These are phyloP conservation scores for Apophysomyces trapeziformis DNA, from an alignment of 371 early-diverging fungal species.

Conservation along the genomic window DNA sequence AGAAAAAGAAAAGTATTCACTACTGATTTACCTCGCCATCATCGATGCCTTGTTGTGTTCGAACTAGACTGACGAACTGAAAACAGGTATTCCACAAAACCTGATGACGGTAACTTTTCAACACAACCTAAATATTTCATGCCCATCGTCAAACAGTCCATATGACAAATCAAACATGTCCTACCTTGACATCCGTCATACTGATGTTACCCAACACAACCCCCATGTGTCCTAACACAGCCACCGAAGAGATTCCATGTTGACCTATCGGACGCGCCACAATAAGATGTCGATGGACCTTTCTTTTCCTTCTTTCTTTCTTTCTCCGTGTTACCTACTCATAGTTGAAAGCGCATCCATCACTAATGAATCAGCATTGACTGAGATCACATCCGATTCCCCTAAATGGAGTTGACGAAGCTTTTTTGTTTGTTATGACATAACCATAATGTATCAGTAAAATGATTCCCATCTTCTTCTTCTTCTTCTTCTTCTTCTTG, in stretches of 20 bases:
- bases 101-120: conserved; percentile 48
- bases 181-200: conserved; percentile 70
- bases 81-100: conserved; percentile 57
- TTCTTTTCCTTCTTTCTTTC: background rate
- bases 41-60: conserved; percentile 51
- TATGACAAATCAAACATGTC: background rate
- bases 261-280: conserved; percentile 36
- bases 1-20: too few species aligned
- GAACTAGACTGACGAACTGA: conserved; percentile 56
- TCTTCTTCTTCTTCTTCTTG: background rate
- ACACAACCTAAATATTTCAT: conserved; percentile 33
- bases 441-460: background rate
- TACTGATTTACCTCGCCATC: conserved; percentile 48
- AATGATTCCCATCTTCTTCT: too few species aligned
- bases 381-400: conserved; percentile 57
- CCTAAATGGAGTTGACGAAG: conserved; percentile 59
- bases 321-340: conserved; percentile 42
- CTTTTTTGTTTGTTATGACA: conserved; percentile 17
- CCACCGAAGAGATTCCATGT: conserved; percentile 65
- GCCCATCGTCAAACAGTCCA: too few species aligned
- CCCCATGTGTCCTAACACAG: conserved; percentile 61
- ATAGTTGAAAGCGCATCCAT: conserved; percentile 63
- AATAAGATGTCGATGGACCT: too few species aligned
- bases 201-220: conserved; percentile 73
- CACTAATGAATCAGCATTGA: conserved; percentile 52